These are phyloP conservation scores for Aspergillus sojae DNA, from an alignment of 2,329 filamentous ascomycete genomes.

Conservation along the genomic window DNA sequence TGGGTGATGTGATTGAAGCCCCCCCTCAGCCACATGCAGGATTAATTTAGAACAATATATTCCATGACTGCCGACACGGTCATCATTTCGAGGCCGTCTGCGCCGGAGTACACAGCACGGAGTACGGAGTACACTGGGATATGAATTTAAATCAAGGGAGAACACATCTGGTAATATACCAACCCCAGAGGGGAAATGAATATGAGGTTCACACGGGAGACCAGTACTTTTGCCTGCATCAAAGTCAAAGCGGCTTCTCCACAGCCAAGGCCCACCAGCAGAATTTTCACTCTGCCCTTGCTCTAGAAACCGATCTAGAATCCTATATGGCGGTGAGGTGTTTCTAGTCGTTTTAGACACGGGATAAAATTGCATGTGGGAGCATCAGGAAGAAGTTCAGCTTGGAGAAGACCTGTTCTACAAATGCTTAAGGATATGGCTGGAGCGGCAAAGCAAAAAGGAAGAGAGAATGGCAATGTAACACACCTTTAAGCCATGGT, in stretches of 20 bases:
- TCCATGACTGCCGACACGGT: neutral
- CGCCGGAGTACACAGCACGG: neutral
- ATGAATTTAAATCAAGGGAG: neutral
- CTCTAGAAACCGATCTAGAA: constrained; percentile 18
- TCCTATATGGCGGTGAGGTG: neutral
- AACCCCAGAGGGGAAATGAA: neutral
- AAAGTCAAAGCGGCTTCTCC: constrained; percentile 11
- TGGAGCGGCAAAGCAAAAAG: neutral
- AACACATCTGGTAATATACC: neutral
- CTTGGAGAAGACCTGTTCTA: neutral
- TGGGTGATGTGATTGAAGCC: neutral
- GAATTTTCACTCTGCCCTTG: constrained; percentile 26
- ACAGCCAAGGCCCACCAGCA: constrained; percentile 20
- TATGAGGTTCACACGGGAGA: constrained; percentile 1
- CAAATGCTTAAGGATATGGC: neutral
- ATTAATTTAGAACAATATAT: constrained; percentile 4
- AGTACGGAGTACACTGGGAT: neutral
- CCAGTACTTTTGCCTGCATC: constrained; percentile 9
- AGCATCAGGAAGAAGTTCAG: neutral
- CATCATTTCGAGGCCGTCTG: neutral
- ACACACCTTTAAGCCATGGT: neutral
- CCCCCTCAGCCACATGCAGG: constrained; percentile 3
- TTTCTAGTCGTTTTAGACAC: neutral
- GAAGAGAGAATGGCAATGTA: neutral
- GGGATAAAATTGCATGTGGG: neutral